Percentiles rank a stretch among this genome's conserved stretches.
phyloP scores from a whole-genome alignment of 2,329 filamentous ascomycete genomes.

The Diaporthe ilicicola region DNA sequence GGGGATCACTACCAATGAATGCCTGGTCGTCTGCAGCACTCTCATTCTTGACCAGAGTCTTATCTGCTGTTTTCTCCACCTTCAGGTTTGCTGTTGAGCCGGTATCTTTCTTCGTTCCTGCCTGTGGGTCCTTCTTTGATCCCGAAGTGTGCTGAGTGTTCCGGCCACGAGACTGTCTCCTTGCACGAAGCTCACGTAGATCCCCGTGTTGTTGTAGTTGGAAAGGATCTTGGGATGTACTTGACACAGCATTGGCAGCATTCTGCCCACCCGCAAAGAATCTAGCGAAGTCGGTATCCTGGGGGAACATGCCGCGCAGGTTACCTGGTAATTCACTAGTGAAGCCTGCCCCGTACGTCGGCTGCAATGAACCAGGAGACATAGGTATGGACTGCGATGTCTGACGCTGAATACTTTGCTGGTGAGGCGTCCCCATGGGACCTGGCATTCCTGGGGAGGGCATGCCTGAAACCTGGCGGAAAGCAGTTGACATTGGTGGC shows the following conservation, averaged over 20 bases:
- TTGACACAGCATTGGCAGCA: not conserved
- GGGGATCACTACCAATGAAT: not conserved
- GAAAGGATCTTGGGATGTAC: slow-evolving; percentile 1
- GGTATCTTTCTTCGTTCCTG: not conserved
- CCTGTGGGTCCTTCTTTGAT: not conserved
- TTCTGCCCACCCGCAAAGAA: not conserved
- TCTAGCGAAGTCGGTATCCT: not conserved
- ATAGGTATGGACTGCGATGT: not conserved
- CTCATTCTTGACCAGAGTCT: not conserved
- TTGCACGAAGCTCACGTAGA: not conserved
- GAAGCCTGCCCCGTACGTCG: slow-evolving; percentile 8
- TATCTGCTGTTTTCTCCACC: not conserved
- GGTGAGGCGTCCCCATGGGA: not conserved
- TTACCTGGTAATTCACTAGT: slow-evolving; percentile 21
- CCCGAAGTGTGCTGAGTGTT: not conserved
- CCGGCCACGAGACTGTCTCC: slow-evolving; percentile 6
- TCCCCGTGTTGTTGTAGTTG: slow-evolving; percentile 5
- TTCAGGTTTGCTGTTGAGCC: not conserved
- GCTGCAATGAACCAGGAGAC: not conserved
- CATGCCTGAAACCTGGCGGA: not conserved
- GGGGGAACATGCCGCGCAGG: slow-evolving; percentile 22
- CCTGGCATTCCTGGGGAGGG: slow-evolving; percentile 15
- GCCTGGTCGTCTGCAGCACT: not conserved
- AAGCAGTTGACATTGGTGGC: not conserved
- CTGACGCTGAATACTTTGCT: slow-evolving; percentile 11